A percentile compares a stretch with the other conserved stretches of the same genome.
Evolutionary conservation across 805 yeast genomes (phyloP).

Genomic region (Starmerella tilneyi): DNA sequence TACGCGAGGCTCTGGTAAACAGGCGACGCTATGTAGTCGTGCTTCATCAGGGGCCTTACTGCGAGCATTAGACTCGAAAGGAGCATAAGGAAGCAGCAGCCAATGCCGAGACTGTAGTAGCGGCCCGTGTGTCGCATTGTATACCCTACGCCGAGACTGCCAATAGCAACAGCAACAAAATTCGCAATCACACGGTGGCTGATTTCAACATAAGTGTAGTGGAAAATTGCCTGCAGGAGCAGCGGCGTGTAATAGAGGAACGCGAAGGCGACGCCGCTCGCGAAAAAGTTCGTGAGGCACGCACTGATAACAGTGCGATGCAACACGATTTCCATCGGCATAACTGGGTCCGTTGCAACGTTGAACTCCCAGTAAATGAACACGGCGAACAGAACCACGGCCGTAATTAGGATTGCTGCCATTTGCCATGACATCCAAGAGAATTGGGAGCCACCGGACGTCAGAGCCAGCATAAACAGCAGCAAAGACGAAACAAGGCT

Average conservation of each 20-base stretch:
- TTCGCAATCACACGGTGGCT: conserved; percentile 43
- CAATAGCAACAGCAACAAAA: conserved; percentile 56
- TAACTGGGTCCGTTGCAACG: conserved; percentile 52
- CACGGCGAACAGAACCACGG: conserved; percentile 30
- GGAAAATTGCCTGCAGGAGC: conserved; percentile 57
- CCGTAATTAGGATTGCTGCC: conserved; percentile 33
- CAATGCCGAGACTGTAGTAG: conserved; percentile 42
- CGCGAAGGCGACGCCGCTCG: conserved; percentile 57
- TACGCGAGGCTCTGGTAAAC: conserved; percentile 34
- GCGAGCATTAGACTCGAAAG: conserved; percentile 39
- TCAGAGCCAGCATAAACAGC: conserved; percentile 51
- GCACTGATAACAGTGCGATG: conserved; percentile 55
- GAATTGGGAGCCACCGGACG: conserved; percentile 52
- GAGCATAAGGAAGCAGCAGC: conserved; percentile 37
- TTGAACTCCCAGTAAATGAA: conserved; percentile 46
- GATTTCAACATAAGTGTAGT: conserved; percentile 65
- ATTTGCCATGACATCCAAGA: conserved; percentile 37
- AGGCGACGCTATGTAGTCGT: conserved; percentile 45
- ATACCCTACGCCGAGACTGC: conserved; percentile 57
- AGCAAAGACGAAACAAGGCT: conserved; percentile 49
- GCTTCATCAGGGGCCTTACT: conserved; percentile 38
- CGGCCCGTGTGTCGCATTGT: conserved; percentile 60
- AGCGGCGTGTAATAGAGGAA: conserved; percentile 62
- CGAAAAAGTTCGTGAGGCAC: conserved; percentile 58
- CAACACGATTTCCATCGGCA: conserved; percentile 50